Conservation (phyloP, 805 yeast species). For the Barnettozyma salicaria region DNA sequence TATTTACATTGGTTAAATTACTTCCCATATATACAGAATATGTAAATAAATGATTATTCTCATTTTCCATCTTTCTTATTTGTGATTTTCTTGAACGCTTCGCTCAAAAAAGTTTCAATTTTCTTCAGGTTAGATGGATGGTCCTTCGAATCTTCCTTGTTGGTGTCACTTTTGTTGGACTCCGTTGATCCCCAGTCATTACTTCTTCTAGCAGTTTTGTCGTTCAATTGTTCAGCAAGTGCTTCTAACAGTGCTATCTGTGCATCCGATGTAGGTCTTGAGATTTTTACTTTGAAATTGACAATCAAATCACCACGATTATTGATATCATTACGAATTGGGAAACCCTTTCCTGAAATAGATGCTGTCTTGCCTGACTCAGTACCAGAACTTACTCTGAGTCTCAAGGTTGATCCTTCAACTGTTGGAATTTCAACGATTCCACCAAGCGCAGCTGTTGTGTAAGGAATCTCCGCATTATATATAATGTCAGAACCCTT, state of each 20-base stretch:
- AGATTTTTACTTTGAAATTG: constrained; percentile 60
- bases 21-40: not conserved
- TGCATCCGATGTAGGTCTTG: constrained; percentile 72
- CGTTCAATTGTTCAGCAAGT: constrained; percentile 85
- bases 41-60: not conserved
- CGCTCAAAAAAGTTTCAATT: constrained; percentile 47
- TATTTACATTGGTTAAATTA: not conserved
- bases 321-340: constrained; percentile 45
- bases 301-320: constrained; percentile 80
- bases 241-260: constrained; percentile 90
- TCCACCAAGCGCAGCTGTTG: constrained; percentile 97
- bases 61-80: constrained; percentile 5
- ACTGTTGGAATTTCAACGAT: constrained; percentile 85
- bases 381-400: constrained; percentile 81
- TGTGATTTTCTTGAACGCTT: constrained; percentile 41
- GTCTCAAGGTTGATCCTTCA: constrained; percentile 66
- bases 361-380: constrained; percentile 68
- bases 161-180: not conserved
- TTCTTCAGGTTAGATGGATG: constrained; percentile 45
- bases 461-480: constrained; percentile 71
- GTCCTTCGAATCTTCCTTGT: constrained; percentile 1
- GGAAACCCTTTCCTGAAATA: constrained; percentile 85
- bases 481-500: constrained; percentile 60
- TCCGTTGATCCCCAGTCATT: constrained; percentile 16
- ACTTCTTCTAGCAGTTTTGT: constrained; percentile 67